A percentile compares a stretch with the other conserved stretches of the same genome.
Evolutionary conservation across 2,329 filamentous ascomycete species (phyloP).

Genomic region (Dactylellina cionopaga): DNA sequence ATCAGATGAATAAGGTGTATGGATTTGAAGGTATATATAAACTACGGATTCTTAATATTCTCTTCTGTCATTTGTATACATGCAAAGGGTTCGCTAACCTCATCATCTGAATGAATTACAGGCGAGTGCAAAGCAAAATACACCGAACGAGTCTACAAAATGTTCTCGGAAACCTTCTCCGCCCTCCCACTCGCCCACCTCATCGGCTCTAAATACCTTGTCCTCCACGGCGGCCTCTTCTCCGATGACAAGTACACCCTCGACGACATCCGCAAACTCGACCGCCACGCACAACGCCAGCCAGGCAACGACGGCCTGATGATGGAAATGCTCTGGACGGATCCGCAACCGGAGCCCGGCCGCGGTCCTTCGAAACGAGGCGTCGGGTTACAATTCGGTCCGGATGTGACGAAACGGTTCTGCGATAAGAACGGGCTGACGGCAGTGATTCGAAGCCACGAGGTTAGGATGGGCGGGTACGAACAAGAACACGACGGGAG

Average conservation of each 20-base stretch:
- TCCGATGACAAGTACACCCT: slow-evolving; percentile 92
- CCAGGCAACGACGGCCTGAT: slow-evolving; percentile 93
- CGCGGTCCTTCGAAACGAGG: slow-evolving; percentile 95
- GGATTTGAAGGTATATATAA: slow-evolving; percentile 75
- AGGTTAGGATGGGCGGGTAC: slow-evolving; percentile 99
- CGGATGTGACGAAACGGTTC: slow-evolving; percentile 94
- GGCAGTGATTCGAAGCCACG: slow-evolving; percentile 95
- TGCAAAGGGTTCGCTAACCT: not conserved
- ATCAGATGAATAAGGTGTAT: slow-evolving; percentile 99
- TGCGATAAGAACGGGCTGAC: slow-evolving; percentile 95
- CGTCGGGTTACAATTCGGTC: slow-evolving; percentile 95
- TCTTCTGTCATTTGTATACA: no score
- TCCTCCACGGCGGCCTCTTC: slow-evolving; percentile 93
- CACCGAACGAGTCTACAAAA: slow-evolving; percentile 92
- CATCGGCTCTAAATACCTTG: slow-evolving; percentile 88
- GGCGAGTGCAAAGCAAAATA: slow-evolving; percentile 99
- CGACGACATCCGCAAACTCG: slow-evolving; percentile 91
- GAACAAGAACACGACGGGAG: slow-evolving; percentile 95
- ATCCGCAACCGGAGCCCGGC: slow-evolving; percentile 85
- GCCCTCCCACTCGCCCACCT: slow-evolving; percentile 90
- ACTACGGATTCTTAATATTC: not conserved
- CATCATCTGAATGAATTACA: no score
- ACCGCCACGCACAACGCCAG: slow-evolving; percentile 89
- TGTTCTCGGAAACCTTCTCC: slow-evolving; percentile 98
- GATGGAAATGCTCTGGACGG: slow-evolving; percentile 99